A percentile compares a stretch with the other conserved stretches of the same genome.
phyloP scores from a whole-genome alignment of 23 red algal species.

The Gracilaria vermiculophylla region DNA sequence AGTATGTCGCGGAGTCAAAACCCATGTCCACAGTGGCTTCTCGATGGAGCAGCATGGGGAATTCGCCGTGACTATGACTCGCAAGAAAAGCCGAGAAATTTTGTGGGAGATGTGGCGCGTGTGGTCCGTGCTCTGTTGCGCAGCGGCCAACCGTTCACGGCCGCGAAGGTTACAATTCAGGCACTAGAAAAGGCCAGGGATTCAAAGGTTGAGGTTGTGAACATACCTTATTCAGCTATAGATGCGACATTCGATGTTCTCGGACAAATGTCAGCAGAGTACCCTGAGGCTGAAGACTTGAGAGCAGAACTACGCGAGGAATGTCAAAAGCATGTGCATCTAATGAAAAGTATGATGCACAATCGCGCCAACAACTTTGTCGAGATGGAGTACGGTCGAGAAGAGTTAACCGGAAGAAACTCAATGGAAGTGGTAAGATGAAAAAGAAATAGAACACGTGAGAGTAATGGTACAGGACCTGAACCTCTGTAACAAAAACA shows the following conservation, averaged over 20 bases:
- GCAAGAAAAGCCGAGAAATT: not conserved
- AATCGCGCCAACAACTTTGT: not conserved
- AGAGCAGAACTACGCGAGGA: conserved; percentile 11
- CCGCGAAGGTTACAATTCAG: conserved; percentile 21
- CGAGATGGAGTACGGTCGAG: not conserved
- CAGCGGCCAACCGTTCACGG: conserved; percentile 18
- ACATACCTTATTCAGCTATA: conserved; percentile 47
- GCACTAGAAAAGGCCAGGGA: conserved; percentile 13
- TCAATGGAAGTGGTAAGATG: not conserved
- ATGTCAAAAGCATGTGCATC: conserved; percentile 6
- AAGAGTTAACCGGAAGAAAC: not conserved
- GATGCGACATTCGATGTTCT: conserved; percentile 50
- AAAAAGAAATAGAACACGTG: too few relatives aligned
- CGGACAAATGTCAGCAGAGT: conserved; percentile 10
- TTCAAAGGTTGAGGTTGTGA: not conserved
- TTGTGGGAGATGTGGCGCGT: conserved; percentile 33
- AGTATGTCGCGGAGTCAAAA: not conserved
- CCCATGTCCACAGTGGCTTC: conserved; percentile 50
- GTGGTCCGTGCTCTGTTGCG: conserved; percentile 43
- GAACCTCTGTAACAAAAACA: too few relatives aligned
- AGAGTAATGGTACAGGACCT: too few relatives aligned
- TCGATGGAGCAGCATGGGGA: conserved; percentile 55
- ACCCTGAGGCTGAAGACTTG: conserved; percentile 33
- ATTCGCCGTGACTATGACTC: not conserved
- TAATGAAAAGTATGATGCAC: not conserved